A percentile compares a stretch with the other conserved stretches of the same genome.
These are phyloP conservation scores for Phytopythium mirpurense DNA, from an alignment of 352 stramenopile genomes.

Conservation along the genomic window DNA sequence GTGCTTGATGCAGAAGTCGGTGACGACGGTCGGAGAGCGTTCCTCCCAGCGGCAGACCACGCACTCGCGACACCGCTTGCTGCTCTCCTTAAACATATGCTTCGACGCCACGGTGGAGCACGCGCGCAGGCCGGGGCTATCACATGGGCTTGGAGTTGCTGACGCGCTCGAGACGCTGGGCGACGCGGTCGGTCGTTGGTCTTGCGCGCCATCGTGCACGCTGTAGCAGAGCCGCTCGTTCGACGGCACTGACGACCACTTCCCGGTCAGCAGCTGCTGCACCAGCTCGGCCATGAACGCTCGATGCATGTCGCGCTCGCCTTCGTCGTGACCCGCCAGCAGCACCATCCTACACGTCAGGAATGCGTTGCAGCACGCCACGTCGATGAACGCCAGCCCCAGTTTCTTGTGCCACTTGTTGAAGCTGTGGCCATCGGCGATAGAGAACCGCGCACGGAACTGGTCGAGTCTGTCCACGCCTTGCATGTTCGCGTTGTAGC, in stretches of 20 bases:
- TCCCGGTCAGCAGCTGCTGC: conserved; percentile 11
- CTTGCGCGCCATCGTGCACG: no score
- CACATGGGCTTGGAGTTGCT: no score
- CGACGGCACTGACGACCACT: conserved; percentile 7
- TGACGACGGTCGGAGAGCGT: conserved; percentile 9
- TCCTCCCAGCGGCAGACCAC: conserved; percentile 13
- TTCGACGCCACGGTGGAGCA: not conserved
- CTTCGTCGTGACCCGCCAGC: not conserved
- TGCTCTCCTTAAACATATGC: no score
- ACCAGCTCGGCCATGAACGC: conserved; percentile 14
- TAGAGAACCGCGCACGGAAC: conserved; percentile 15
- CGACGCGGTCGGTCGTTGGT: no score
- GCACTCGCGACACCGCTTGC: conserved; percentile 6
- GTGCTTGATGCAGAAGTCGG: conserved; percentile 13
- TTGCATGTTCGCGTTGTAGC: conserved; percentile 33
- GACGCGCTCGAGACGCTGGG: no score
- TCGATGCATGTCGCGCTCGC: conserved; percentile 11
- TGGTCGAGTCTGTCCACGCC: conserved; percentile 26
- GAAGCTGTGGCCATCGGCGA: conserved; percentile 19
- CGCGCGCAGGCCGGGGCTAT: no score
- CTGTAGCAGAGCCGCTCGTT: no score
- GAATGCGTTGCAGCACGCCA: conserved; percentile 20
- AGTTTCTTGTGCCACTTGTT: conserved; percentile 33
- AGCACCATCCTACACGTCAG: conserved; percentile 8
- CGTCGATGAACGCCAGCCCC: conserved; percentile 16